A percentile compares a stretch with the other conserved stretches of the same genome.
Evolutionary conservation across 768 basidiomycete species (phyloP).

Genomic region (Mycena crocata): DNA sequence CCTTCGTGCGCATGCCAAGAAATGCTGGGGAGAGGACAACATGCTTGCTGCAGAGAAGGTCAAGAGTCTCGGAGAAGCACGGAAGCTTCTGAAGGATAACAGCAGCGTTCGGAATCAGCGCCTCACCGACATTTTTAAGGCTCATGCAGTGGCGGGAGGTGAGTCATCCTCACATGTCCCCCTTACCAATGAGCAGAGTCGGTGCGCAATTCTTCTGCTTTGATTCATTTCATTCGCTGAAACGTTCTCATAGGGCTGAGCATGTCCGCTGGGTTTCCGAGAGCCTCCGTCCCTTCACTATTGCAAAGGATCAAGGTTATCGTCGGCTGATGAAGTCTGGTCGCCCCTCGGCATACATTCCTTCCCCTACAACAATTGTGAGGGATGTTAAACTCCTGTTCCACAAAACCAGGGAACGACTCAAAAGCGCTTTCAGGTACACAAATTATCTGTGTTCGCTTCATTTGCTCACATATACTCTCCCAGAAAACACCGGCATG

Average conservation of each 20-base stretch:
- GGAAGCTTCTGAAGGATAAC: too few species aligned
- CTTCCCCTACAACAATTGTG: constrained; percentile 31
- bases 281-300: constrained; percentile 34
- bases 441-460: constrained; percentile 45
- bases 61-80: too few species aligned
- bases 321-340: constrained; percentile 39
- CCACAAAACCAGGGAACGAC: constrained; percentile 19
- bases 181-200: constrained; percentile 38
- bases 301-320: constrained; percentile 37
- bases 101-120: too few species aligned
- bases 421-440: constrained; percentile 30
- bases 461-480: background rate
- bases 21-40: constrained; percentile 1
- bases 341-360: constrained; percentile 36
- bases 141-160: background rate
- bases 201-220: constrained; percentile 26
- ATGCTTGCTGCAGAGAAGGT: background rate
- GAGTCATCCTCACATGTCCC: constrained; percentile 36
- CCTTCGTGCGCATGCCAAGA: background rate
- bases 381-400: constrained; percentile 34
- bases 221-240: background rate
- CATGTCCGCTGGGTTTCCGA: constrained; percentile 39
- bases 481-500: background rate
- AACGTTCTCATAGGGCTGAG: constrained; percentile 30
- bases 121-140: background rate